phyloP scores from a whole-genome alignment of 441 rosid genomes.

The Arabidopsis hybrid region DNA sequence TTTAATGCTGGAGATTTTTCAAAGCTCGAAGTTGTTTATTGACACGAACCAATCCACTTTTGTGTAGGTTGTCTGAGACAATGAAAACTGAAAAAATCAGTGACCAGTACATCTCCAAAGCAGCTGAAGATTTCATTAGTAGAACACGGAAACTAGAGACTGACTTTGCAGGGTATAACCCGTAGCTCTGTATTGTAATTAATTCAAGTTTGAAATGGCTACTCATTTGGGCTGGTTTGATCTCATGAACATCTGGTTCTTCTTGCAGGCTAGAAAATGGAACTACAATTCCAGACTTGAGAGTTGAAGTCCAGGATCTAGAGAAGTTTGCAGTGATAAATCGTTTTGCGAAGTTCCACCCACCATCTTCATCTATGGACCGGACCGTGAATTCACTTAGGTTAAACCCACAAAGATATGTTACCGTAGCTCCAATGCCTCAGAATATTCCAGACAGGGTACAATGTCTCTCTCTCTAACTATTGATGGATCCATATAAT shows the following conservation, averaged over 20 bases:
- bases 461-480: constrained; percentile 86
- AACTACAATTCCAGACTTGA: constrained; percentile 63
- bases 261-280: constrained; percentile 75
- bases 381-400: constrained; percentile 48
- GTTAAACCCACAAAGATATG: constrained; percentile 68
- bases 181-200: constrained; percentile 15
- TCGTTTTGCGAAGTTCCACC: constrained; percentile 89
- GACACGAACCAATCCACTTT: constrained; percentile 1
- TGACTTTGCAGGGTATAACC: constrained; percentile 58
- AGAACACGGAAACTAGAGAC: constrained; percentile 71
- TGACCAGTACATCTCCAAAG: constrained; percentile 52
- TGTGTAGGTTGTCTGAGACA: constrained; percentile 54
- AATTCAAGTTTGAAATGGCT: not conserved
- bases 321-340: constrained; percentile 82
- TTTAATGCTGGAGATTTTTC: constrained; percentile 16
- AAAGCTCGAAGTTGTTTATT: not conserved
- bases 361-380: constrained; percentile 52
- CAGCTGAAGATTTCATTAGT: constrained; percentile 62
- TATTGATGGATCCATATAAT: constrained; percentile 45
- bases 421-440: constrained; percentile 74
- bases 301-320: constrained; percentile 77
- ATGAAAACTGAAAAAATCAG: constrained; percentile 48
- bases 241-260: constrained; percentile 30
- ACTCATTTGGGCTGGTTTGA: constrained; percentile 1
- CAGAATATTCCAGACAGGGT: constrained; percentile 78